Base-by-base conservation (phyloP, 768 basidiomycete genomes). In the Calocera viscosa region DNA sequence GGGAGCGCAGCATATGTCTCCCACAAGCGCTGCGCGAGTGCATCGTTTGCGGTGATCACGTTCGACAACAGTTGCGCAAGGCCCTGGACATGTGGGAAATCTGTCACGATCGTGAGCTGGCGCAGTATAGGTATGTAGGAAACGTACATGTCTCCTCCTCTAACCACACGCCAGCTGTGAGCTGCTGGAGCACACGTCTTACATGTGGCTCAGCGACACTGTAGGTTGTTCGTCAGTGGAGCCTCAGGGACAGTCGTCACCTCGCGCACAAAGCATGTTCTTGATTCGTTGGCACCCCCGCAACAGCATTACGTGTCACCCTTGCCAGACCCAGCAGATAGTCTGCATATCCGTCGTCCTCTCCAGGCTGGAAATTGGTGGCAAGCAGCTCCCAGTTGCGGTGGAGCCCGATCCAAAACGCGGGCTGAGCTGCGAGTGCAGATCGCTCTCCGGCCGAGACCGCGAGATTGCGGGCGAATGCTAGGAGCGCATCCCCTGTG, bases 331-430 rank as follows among this genome's bases (percentile, higher is more conserved):
- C 53, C 24, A 60, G 53, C 30, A 60, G 30, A 60, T 60, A 60
- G 30, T 60, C 14, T 10, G 11, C 53, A 32, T 60, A 60, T 60
- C 26, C 53, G 10, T 60, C 53, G 53, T 60, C 53, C 26, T 28
- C 14, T 22, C 26, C 53, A 10, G 53, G 53, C 30, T 60, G 53
- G 19, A 60, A 60, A 28, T 5, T 32, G 2, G 26, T 32, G 19
- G 53, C 53, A 22, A 60, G 53, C 10, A 60, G 53, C 30, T 60
- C 53, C 53, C 53, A 60, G 30, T 60, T 60, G 22, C 53, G 53
- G 30, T 60, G 14, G 7, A 60, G 30, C 7, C 53, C 53, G 19
- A 10, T 19, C 53, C 53, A 60, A 32, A 60, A 60, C 2, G 24
- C 53, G 2, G 2, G 26, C 30, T 60, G 24, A 32, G 53, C 7